Percentiles rank a stretch among this genome's conserved stretches.
phyloP scores from a whole-genome alignment of 192 early-diverging fungal species.

The Mortierella antarctica region DNA sequence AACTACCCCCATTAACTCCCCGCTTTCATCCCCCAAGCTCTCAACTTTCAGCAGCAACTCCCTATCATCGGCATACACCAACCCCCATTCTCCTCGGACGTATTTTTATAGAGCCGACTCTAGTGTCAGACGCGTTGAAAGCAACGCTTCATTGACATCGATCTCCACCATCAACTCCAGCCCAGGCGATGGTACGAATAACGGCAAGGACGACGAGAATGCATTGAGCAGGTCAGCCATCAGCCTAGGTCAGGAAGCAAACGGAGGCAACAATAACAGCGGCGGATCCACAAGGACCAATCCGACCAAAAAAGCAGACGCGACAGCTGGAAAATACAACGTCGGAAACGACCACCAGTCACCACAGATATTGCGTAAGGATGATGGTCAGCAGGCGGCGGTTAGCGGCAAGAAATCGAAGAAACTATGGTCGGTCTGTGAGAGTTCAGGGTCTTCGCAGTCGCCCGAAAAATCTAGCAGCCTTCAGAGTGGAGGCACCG shows the following conservation, averaged over 20 bases:
- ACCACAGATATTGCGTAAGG: not conserved
- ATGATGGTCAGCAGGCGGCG: not conserved
- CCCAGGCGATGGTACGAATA: not conserved
- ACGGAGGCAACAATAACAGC: not conserved
- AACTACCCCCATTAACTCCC: not conserved
- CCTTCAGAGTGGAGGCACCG: not conserved
- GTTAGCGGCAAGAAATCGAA: not conserved
- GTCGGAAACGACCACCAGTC: slow-evolving; percentile 1
- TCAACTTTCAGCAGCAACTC: not conserved
- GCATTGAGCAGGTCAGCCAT: not conserved
- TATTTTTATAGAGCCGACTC: not conserved
- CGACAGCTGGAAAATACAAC: not conserved
- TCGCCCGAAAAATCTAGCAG: slow-evolving; percentile 1
- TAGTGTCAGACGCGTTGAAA: not conserved
- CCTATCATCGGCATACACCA: not conserved
- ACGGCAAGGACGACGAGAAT: not conserved
- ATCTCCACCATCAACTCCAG: slow-evolving; percentile 8
- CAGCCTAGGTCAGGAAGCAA: not conserved
- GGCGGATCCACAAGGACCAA: not conserved
- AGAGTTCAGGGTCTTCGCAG: not conserved
- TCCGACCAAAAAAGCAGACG: not conserved
- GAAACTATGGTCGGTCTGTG: slow-evolving; percentile 6
- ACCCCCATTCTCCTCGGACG: not conserved
- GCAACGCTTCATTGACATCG: slow-evolving; percentile 12
- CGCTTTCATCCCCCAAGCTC: slow-evolving; percentile 2